Conservation (phyloP, 2,329 filamentous ascomycete species). For the Tolypocladium amazonense region DNA sequence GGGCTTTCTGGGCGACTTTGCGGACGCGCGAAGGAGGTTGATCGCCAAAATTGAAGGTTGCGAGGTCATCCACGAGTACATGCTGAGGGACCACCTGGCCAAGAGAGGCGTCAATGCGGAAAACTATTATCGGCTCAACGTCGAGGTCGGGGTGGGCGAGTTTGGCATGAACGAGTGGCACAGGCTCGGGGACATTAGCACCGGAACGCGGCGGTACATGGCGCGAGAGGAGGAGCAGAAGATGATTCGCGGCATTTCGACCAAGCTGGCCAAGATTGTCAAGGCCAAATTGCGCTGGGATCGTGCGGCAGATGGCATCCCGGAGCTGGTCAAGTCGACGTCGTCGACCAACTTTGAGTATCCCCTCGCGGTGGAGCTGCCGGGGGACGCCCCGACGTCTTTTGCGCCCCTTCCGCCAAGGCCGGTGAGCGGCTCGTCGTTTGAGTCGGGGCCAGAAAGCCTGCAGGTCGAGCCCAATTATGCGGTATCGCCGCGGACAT, state of each 20-base stretch:
- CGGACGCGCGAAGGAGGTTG: constrained; percentile 74
- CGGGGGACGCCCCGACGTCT: constrained; percentile 38
- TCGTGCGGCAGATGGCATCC: constrained; percentile 28
- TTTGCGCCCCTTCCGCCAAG: constrained; percentile 25
- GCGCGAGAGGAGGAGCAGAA: constrained; percentile 60
- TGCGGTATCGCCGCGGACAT: constrained; percentile 38
- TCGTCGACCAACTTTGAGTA: constrained; percentile 28
- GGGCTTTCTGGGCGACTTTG: constrained; percentile 83
- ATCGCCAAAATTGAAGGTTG: constrained; percentile 93
- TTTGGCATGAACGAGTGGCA: constrained; percentile 99
- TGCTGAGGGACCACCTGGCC: constrained; percentile 68
- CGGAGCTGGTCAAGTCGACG: constrained; percentile 31
- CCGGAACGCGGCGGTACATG: constrained; percentile 78
- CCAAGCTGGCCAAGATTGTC: constrained; percentile 75
- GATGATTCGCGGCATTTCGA: constrained; percentile 66
- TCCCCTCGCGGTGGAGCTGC: constrained; percentile 47
- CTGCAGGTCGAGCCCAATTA: constrained; percentile 27
- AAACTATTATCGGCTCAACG: constrained; percentile 93
- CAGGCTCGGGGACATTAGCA: constrained; percentile 88
- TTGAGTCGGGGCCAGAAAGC: constrained; percentile 44
- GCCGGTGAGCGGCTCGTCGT: constrained; percentile 38
- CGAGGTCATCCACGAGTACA: constrained; percentile 78
- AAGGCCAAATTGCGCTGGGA: constrained; percentile 62
- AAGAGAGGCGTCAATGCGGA: constrained; percentile 74
- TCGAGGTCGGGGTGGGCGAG: constrained; percentile 90